phyloP scores from a whole-genome alignment of 129 eudicot genomes.

The Gnaphalium uliginosum region DNA sequence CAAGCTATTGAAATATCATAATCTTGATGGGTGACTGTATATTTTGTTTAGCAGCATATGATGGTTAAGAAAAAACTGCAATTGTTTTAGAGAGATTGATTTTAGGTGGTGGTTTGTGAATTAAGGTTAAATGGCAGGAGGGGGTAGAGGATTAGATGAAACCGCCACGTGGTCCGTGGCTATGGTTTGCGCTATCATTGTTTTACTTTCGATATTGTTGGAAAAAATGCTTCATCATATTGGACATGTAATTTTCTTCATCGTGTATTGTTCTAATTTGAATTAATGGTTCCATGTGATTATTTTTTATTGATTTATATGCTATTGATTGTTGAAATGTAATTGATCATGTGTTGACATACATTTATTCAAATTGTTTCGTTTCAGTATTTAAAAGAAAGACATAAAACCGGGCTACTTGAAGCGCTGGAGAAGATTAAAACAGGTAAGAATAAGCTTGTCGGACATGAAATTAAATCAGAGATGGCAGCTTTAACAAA shows the following conservation, averaged over 20 bases:
- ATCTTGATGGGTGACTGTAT: constrained; percentile 24
- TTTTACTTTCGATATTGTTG: constrained; percentile 54
- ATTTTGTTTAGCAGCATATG: constrained; percentile 7
- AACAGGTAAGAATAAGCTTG: constrained; percentile 50
- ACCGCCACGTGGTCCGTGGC: constrained; percentile 92
- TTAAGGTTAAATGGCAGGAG: constrained; percentile 41
- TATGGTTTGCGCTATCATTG: constrained; percentile 61
- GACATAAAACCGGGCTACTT: constrained; percentile 59
- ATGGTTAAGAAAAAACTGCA: constrained; percentile 29
- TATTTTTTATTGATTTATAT: background rate
- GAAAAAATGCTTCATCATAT: constrained; percentile 65
- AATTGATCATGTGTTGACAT: constrained; percentile 6
- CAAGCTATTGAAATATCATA: constrained; percentile 13
- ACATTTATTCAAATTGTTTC: constrained; percentile 14
- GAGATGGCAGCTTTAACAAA: background rate
- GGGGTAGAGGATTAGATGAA: constrained; percentile 59
- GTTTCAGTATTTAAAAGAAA: constrained; percentile 47
- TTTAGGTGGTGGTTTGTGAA: constrained; percentile 25
- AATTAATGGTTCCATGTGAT: background rate
- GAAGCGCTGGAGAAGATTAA: constrained; percentile 90
- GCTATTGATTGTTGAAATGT: background rate
- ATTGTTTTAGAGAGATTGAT: constrained; percentile 11
- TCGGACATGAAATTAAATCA: background rate
- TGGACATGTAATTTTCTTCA: constrained; percentile 46
- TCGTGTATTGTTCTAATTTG: background rate